Evolutionary conservation across 2,329 filamentous ascomycete species (phyloP), one percentile per base, ranked within the genome.

Genomic region (Macroventuria anomochaeta): DNA sequence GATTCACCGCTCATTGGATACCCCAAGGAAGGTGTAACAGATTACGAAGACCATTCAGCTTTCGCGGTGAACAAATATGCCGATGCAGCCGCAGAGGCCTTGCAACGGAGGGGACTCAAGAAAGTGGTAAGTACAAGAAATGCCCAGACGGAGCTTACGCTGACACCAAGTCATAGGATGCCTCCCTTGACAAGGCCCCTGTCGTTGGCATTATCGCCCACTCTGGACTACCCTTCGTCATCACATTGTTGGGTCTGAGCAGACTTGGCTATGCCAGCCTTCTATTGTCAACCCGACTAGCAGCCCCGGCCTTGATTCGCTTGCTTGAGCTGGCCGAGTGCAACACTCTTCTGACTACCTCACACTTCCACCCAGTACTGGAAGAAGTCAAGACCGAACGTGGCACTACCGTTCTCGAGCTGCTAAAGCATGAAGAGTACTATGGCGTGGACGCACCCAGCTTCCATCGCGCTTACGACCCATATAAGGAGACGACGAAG

Each of bases 211-310:
- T 86, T 10, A 70, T 86, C 2, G 82, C 80, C 0, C 75, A 77
- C 0, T 84, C 83, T 1, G 80, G 81, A 56, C 72, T 86, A 8
- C 80, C 83, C 47, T 83, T 83, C 54, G 75, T 85, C 31, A 72
- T 85, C 29, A 80, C 81, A 3, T 72, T 82, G 34, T 75, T 85
- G 37, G 83, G 81, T 0, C 62, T 87, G 40, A 79, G 77, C 23
- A 79, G 82, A 55, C 71, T 86, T 11, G 84, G 84, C 7, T 82
- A 83, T 70, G 79, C 82, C 0, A 75, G 79, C 2, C 69, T 86
- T 1, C 77, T 85, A 28, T 73, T 86, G 2, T 85, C 83, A 0
- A 83, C 81, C 2, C 72, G 83, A 6, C 75, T 85, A 2, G 77
- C 82, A 2, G 74, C 76, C 2, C 76, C 79, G 46, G 83, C 83